These are phyloP conservation scores for Xanthoceras sorbifolium DNA, from an alignment of 345 rosid species.

Conservation along the genomic window DNA sequence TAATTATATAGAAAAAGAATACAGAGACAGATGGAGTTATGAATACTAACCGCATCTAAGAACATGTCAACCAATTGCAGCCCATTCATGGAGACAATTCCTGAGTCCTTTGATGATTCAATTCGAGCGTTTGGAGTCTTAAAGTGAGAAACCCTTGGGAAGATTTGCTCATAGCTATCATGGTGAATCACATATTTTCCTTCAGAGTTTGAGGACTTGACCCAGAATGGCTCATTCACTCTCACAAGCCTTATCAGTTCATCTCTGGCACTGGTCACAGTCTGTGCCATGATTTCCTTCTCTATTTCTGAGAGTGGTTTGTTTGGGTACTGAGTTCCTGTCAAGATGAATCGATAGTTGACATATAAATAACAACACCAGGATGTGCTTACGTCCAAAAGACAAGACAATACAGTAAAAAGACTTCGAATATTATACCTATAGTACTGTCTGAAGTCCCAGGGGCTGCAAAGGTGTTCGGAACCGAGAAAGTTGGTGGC, in stretches of 20 bases:
- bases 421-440: no score
- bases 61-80: slow-evolving; percentile 44
- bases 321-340: neutral
- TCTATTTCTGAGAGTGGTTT: slow-evolving; percentile 32
- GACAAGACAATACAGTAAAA: no score
- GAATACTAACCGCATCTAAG: slow-evolving; percentile 50
- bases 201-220: slow-evolving; percentile 28
- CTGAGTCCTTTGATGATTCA: slow-evolving; percentile 65
- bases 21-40: no score
- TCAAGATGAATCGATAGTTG: no score
- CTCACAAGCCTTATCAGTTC: slow-evolving; percentile 52
- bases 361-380: no score
- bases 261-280: slow-evolving; percentile 49
- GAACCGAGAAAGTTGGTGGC: slow-evolving; percentile 10
- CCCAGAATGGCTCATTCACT: slow-evolving; percentile 58
- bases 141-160: slow-evolving; percentile 30
- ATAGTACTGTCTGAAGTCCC: neutral
- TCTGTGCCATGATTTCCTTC: slow-evolving; percentile 36
- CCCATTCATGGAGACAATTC: slow-evolving; percentile 45
- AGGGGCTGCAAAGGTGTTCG: neutral
- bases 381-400: no score
- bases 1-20: no score
- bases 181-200: slow-evolving; percentile 43
- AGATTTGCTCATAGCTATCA: slow-evolving; percentile 42
- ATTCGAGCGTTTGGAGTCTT: slow-evolving; percentile 38